Evolutionary conservation across 345 rosid species (phyloP).

Genomic region (Ailanthus altissimus): DNA sequence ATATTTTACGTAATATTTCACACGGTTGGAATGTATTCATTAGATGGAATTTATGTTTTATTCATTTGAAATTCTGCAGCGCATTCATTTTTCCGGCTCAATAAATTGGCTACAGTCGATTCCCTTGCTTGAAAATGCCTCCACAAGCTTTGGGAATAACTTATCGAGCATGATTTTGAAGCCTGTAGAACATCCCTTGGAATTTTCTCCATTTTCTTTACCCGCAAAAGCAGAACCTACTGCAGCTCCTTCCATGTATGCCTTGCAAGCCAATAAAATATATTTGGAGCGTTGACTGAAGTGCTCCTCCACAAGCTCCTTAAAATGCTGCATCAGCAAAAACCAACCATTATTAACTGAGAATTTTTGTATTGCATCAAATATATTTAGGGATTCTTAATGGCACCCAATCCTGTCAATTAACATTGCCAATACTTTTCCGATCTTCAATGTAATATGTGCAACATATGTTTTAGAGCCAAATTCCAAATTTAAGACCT

Average conservation of each 20-base stretch:
- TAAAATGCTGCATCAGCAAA: slow-evolving; percentile 66
- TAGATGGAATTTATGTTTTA: neutral
- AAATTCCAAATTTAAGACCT: slow-evolving; percentile 9
- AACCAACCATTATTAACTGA: neutral
- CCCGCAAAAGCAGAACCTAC: slow-evolving; percentile 46
- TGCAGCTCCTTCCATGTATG: slow-evolving; percentile 71
- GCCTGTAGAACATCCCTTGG: slow-evolving; percentile 65
- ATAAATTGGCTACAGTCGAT: slow-evolving; percentile 58
- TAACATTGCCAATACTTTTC: neutral
- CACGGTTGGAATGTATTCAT: slow-evolving; percentile 10
- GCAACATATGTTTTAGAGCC: neutral
- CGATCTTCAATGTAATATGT: neutral
- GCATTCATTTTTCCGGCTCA: slow-evolving; percentile 30
- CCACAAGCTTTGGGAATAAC: slow-evolving; percentile 72
- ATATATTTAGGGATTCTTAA: neutral
- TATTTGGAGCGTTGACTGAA: slow-evolving; percentile 38
- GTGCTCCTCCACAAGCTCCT: slow-evolving; percentile 75
- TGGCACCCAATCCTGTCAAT: neutral
- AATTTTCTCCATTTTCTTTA: slow-evolving; percentile 34
- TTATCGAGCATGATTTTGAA: slow-evolving; percentile 94
- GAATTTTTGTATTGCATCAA: neutral
- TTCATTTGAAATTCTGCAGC: neutral
- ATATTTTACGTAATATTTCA: slow-evolving; percentile 25
- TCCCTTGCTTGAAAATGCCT: slow-evolving; percentile 69
- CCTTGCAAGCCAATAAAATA: slow-evolving; percentile 67